Evolutionary conservation across 495 filamentous ascomycete genomes (phyloP).

Genomic region (Baudoinia panamericana): DNA sequence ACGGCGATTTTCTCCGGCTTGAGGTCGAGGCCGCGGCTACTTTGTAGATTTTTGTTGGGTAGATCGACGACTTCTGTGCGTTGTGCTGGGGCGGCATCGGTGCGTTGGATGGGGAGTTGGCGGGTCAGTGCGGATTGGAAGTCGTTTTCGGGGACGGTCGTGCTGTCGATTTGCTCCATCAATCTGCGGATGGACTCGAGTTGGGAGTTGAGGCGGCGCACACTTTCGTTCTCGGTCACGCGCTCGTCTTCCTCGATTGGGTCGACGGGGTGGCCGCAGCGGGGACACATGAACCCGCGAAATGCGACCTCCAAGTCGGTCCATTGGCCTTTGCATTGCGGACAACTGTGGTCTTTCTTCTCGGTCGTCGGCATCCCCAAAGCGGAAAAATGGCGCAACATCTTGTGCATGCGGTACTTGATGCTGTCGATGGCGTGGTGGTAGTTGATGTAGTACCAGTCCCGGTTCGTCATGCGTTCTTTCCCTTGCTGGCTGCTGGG

Average conservation of each 20-base stretch:
- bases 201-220: slow-evolving; percentile 75
- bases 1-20: slow-evolving; percentile 63
- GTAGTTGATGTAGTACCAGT: slow-evolving; percentile 95
- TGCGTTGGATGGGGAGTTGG: slow-evolving; percentile 33
- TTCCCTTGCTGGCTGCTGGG: neutral
- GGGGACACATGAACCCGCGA: slow-evolving; percentile 69
- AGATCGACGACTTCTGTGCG: slow-evolving; percentile 16
- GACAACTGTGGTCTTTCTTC: slow-evolving; percentile 79
- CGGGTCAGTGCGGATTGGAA: slow-evolving; percentile 62
- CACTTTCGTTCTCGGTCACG: slow-evolving; percentile 57
- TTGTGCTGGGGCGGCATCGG: slow-evolving; percentile 12
- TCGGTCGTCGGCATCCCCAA: slow-evolving; percentile 68
- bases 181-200: slow-evolving; percentile 72
- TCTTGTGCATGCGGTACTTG: slow-evolving; percentile 78
- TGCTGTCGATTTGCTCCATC: slow-evolving; percentile 71
- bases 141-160: slow-evolving; percentile 70
- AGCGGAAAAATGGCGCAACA: slow-evolving; percentile 72
- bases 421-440: slow-evolving; percentile 89
- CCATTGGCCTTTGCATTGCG: slow-evolving; percentile 66
- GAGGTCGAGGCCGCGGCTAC: slow-evolving; percentile 13
- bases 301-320: slow-evolving; percentile 65
- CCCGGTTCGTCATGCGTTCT: slow-evolving; percentile 28
- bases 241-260: slow-evolving; percentile 45
- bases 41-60: slow-evolving; percentile 10
- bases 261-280: slow-evolving; percentile 58